A percentile compares a stretch with the other conserved stretches of the same genome.
These are phyloP conservation scores for Nymphaea thermarum DNA, from an alignment of 164 flowering plant species.

Conservation along the genomic window DNA sequence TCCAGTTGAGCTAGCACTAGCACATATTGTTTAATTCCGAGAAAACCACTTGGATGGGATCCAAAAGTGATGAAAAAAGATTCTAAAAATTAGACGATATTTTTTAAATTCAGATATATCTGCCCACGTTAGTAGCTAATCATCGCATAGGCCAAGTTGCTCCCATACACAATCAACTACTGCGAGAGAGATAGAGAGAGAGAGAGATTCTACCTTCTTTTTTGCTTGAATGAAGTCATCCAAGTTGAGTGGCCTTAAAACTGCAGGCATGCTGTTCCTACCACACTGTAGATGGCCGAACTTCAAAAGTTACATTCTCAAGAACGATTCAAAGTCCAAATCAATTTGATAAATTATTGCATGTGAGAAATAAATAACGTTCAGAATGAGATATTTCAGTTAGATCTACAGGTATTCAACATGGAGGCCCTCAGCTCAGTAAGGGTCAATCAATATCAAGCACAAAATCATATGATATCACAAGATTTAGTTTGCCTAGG, in stretches of 20 bases:
- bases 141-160: too few relatives aligned
- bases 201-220: constrained; percentile 47
- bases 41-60: too few relatives aligned
- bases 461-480: not conserved
- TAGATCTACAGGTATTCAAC: not conserved
- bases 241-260: constrained; percentile 52
- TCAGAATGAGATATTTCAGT: not conserved
- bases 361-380: too few relatives aligned
- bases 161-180: too few relatives aligned
- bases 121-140: not conserved
- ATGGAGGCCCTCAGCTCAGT: not conserved
- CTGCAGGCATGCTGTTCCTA: constrained; percentile 16
- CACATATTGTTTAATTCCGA: too few relatives aligned
- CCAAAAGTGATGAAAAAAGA: not conserved
- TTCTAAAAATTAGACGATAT: not conserved
- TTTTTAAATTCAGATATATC: too few relatives aligned
- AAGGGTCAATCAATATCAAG: not conserved
- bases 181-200: not conserved
- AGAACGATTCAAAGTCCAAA: not conserved
- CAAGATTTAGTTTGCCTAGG: not conserved
- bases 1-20: too few relatives aligned
- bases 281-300: constrained; percentile 23
- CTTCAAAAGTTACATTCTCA: not conserved
- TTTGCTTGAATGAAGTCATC: constrained; percentile 81
- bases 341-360: too few relatives aligned